These are phyloP conservation scores for Gautieria morchelliformis DNA, from an alignment of 768 basidiomycete genomes.

Conservation along the genomic window DNA sequence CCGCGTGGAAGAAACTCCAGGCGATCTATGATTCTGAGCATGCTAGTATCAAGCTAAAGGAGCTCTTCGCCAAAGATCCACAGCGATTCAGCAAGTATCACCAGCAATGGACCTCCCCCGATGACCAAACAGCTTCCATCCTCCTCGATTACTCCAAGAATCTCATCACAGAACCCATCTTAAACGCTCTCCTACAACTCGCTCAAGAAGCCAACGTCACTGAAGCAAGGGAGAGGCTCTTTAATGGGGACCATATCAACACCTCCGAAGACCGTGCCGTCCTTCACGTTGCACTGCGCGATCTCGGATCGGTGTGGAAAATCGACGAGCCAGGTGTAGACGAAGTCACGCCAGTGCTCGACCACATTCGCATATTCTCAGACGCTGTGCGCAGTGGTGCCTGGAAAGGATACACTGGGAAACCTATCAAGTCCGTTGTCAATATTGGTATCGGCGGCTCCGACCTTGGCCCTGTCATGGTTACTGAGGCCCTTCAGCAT, in stretches of 20 bases:
- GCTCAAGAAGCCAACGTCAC: conserved; percentile 84
- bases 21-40: conserved; percentile 65
- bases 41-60: conserved; percentile 72
- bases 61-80: conserved; percentile 87
- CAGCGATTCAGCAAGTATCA: conserved; percentile 82
- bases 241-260: conserved; percentile 93
- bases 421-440: conserved; percentile 87
- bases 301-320: conserved; percentile 52
- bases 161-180: conserved; percentile 79
- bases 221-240: conserved; percentile 84
- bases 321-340: conserved; percentile 75
- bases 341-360: conserved; percentile 74
- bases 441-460: conserved; percentile 99
- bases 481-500: conserved; percentile 91
- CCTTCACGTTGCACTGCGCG: conserved; percentile 86
- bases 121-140: conserved; percentile 64
- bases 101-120: conserved; percentile 56
- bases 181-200: conserved; percentile 66
- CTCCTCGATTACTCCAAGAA: conserved; percentile 98
- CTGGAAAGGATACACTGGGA: conserved; percentile 98
- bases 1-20: conserved; percentile 88
- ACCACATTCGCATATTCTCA: conserved; percentile 87
- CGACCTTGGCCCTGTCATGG: conserved; percentile 98
- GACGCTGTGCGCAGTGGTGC: conserved; percentile 74
- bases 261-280: conserved; percentile 97